Conservation (phyloP, 2,329 filamentous ascomycete species). For the Penicillium sp. region DNA sequence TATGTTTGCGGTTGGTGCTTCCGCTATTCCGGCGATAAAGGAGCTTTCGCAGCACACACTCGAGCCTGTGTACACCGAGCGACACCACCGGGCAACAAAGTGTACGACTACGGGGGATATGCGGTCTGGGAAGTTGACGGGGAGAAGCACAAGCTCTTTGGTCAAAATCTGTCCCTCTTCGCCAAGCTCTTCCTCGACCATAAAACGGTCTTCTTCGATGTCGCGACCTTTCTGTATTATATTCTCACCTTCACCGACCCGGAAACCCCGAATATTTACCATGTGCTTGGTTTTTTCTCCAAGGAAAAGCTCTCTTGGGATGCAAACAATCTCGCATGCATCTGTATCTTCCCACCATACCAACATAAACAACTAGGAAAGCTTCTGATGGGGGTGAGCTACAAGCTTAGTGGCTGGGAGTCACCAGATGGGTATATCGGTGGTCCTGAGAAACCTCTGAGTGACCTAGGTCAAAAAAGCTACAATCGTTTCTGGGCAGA, state of each 20-base stretch:
- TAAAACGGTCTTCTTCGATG: constrained; percentile 97
- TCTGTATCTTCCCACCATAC: constrained; percentile 92
- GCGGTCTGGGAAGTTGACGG: constrained; percentile 91
- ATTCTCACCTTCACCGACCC: constrained; percentile 70
- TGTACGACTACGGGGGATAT: constrained; percentile 76
- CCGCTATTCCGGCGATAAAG: constrained; percentile 63
- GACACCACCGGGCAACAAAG: constrained; percentile 61
- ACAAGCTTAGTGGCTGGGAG: constrained; percentile 82
- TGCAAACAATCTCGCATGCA: constrained; percentile 95
- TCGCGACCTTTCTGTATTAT: constrained; percentile 90
- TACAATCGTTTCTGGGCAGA: constrained; percentile 83
- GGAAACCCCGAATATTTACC: constrained; percentile 37
- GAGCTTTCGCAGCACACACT: constrained; percentile 35
- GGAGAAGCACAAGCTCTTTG: constrained; percentile 79
- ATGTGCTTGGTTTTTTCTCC: constrained; percentile 92
- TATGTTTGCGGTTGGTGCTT: constrained; percentile 93
- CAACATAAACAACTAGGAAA: constrained; percentile 84
- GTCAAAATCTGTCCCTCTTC: constrained; percentile 91
- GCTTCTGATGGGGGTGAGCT: constrained; percentile 85
- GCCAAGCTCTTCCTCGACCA: constrained; percentile 97
- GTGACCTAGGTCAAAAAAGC: constrained; percentile 72
- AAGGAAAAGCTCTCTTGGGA: constrained; percentile 99
- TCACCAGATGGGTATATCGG: constrained; percentile 61
- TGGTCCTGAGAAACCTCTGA: constrained; percentile 89
- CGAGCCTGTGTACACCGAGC: constrained; percentile 50